phyloP scores from a whole-genome alignment of 352 stramenopile species.

The Blastocystis sp. region DNA sequence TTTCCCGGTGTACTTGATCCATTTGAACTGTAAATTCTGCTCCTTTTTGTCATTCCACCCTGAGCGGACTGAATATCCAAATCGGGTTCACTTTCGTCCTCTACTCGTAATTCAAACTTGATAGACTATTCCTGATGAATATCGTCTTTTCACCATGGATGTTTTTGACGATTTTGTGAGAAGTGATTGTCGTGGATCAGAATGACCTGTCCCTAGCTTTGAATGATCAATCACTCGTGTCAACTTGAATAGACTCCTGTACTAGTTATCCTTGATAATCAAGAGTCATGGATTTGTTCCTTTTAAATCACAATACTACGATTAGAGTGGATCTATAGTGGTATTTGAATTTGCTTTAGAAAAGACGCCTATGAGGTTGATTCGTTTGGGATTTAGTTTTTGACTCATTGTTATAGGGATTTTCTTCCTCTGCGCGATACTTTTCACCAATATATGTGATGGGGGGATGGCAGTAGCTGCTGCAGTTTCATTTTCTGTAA shows the following conservation, averaged over 20 bases:
- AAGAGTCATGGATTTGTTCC: not conserved
- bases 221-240: too few relatives aligned
- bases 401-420: not conserved
- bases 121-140: not conserved
- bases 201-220: too few relatives aligned
- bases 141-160: slow-evolving; percentile 3
- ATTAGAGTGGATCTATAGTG: too few relatives aligned
- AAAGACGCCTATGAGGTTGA: not conserved
- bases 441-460: slow-evolving; percentile 5
- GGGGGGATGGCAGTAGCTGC: not conserved
- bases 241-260: too few relatives aligned
- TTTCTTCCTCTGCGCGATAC: slow-evolving; percentile 3
- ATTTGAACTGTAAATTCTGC: not conserved
- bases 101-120: not conserved
- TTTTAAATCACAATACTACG: too few relatives aligned
- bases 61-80: not conserved
- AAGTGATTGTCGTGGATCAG: too few relatives aligned
- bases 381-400: not conserved
- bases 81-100: slow-evolving; percentile 8
- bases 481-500: slow-evolving; percentile 50
- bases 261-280: not conserved
- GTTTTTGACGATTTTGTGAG: not conserved
- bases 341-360: not conserved
- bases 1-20: not conserved
- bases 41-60: not conserved